Conservation (phyloP, 2,329 filamentous ascomycete species). For the Fusarium goolgardi region DNA sequence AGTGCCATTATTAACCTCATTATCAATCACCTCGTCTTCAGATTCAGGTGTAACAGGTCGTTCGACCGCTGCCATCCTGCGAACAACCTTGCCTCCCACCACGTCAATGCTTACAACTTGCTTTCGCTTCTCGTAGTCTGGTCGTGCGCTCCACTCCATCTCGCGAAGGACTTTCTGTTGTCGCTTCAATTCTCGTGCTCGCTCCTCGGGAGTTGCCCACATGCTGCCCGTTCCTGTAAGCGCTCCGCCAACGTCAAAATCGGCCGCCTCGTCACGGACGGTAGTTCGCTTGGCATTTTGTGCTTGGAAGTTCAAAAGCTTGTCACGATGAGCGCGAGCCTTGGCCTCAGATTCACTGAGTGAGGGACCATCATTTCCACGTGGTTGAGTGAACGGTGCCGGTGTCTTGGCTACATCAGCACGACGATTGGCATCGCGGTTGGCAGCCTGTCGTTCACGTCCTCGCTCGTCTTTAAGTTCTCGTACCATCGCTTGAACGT, state of each 20-base stretch:
- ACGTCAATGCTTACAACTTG: conserved; percentile 89
- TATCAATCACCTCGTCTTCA: conserved; percentile 53
- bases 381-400: conserved; percentile 67
- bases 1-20: conserved; percentile 49
- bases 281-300: conserved; percentile 87
- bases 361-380: conserved; percentile 51
- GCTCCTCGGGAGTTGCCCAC: conserved; percentile 86
- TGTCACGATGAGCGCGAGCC: conserved; percentile 83
- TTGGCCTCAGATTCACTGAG: conserved; percentile 71
- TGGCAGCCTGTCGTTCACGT: conserved; percentile 83
- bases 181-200: conserved; percentile 83
- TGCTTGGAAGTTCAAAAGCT: conserved; percentile 82
- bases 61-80: conserved; percentile 74
- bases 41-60: conserved; percentile 65
- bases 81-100: conserved; percentile 79
- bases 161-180: conserved; percentile 87
- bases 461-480: conserved; percentile 88
- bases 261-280: conserved; percentile 84
- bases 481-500: conserved; percentile 86
- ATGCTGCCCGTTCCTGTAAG: conserved; percentile 64
- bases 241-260: conserved; percentile 65
- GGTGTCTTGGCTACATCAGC: conserved; percentile 73
- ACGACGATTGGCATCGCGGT: conserved; percentile 76
- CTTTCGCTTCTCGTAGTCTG: conserved; percentile 89
- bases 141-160: conserved; percentile 85